These are phyloP conservation scores for Saturnispora ahearnii DNA, from an alignment of 805 yeast genomes.

Conservation along the genomic window DNA sequence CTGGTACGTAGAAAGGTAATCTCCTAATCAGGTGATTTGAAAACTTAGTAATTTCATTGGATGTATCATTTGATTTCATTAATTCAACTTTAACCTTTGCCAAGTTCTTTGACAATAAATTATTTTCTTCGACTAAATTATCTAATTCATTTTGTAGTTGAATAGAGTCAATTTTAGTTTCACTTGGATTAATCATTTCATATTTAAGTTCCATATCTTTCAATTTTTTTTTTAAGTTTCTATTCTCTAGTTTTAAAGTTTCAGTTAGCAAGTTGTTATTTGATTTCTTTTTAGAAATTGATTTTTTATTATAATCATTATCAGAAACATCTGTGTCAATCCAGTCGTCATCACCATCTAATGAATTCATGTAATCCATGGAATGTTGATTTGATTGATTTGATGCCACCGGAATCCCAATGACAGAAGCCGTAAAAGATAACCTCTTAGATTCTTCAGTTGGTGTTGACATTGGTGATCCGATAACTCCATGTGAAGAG, in stretches of 20 bases:
- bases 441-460: constrained; percentile 12
- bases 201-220: constrained; percentile 15
- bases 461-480: constrained; percentile 17
- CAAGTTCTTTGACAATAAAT: constrained; percentile 6
- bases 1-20: constrained; percentile 11
- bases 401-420: constrained; percentile 7
- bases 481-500: constrained; percentile 13
- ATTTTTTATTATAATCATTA: constrained; percentile 6
- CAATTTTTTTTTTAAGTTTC: constrained; percentile 10
- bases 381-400: background rate
- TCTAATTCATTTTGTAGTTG: constrained; percentile 12
- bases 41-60: constrained; percentile 1
- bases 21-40: constrained; percentile 7
- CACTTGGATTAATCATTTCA: constrained; percentile 12
- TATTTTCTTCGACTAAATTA: constrained; percentile 11
- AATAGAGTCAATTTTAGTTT: constrained; percentile 10
- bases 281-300: background rate
- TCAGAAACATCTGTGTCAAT: constrained; percentile 13
- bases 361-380: constrained; percentile 2
- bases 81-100: constrained; percentile 9
- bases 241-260: constrained; percentile 13
- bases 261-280: constrained; percentile 8
- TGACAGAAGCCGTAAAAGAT: constrained; percentile 21
- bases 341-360: constrained; percentile 10
- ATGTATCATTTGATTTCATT: constrained; percentile 2